phyloP scores from a whole-genome alignment of 176 grass and related monocot species.

The Tillandsia leiboldiana region DNA sequence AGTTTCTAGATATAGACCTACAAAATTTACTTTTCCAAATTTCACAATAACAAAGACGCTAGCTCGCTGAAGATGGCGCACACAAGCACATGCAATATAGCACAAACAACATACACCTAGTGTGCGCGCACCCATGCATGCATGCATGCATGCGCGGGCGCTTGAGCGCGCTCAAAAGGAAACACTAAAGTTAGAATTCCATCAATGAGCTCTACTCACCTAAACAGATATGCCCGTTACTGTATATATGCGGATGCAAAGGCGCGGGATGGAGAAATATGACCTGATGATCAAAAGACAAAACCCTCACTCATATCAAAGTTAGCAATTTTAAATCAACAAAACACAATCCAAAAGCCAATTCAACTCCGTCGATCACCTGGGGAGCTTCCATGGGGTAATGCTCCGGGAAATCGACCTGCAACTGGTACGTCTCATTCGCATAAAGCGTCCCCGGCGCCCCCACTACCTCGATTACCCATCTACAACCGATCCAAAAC shows the following conservation, averaged over 20 bases:
- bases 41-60: too few relatives aligned
- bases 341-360: neutral
- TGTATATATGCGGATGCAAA: constrained; percentile 83
- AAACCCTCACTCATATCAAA: neutral
- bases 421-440: constrained; percentile 71
- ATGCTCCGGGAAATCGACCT: constrained; percentile 93
- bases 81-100: too few relatives aligned
- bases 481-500: constrained; percentile 22
- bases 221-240: constrained; percentile 94
- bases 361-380: constrained; percentile 16
- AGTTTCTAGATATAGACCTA: too few relatives aligned
- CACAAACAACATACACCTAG: too few relatives aligned
- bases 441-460: constrained; percentile 64
- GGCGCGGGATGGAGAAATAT: constrained; percentile 91
- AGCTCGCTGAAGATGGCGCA: too few relatives aligned
- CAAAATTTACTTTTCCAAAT: too few relatives aligned
- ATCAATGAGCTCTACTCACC: constrained; percentile 28
- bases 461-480: constrained; percentile 72
- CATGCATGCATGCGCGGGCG: too few relatives aligned
- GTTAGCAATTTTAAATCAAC: neutral
- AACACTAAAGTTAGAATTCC: too few relatives aligned
- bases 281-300: constrained; percentile 33
- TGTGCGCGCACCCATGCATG: too few relatives aligned
- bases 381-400: constrained; percentile 96
- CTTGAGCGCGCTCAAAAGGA: too few relatives aligned